phyloP scores from a whole-genome alignment of 805 yeast species.

The Zygotorulaspora danielsina region DNA sequence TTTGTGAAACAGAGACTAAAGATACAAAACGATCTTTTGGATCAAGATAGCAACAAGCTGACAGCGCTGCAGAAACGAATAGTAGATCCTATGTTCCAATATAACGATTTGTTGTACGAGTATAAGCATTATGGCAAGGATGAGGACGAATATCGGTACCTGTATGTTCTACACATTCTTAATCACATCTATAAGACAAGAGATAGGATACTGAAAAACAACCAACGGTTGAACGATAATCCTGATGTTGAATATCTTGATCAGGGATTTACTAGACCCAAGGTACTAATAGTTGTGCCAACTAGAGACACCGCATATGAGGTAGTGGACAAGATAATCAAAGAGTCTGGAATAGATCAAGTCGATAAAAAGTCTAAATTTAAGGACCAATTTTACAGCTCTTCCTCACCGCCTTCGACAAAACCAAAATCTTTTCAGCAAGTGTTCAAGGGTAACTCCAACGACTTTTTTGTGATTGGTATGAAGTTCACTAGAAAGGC shows the following conservation, averaged over 20 bases:
- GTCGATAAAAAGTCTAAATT: conserved; percentile 80
- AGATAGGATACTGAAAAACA: conserved; percentile 77
- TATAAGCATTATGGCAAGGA: conserved; percentile 46
- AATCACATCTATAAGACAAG: conserved; percentile 86
- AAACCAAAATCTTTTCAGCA: conserved; percentile 84
- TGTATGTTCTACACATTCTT: conserved; percentile 65
- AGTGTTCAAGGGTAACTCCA: conserved; percentile 80
- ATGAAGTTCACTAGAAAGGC: conserved; percentile 85
- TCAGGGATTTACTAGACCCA: conserved; percentile 95
- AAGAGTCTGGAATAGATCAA: conserved; percentile 63
- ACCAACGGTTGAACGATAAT: conserved; percentile 46
- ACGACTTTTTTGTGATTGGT: conserved; percentile 91
- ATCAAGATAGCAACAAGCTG: conserved; percentile 27
- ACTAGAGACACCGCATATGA: conserved; percentile 75
- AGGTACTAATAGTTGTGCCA: conserved; percentile 76
- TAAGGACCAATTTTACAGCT: conserved; percentile 59
- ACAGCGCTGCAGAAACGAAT: conserved; percentile 47
- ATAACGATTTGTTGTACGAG: conserved; percentile 67
- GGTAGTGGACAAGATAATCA: conserved; percentile 57
- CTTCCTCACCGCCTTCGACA: conserved; percentile 41
- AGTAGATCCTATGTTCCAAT: conserved; percentile 62
- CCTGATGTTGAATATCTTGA: conserved; percentile 68
- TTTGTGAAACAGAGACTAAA: conserved; percentile 46
- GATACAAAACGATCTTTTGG: conserved; percentile 28
- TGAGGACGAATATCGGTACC: conserved; percentile 50